phyloP scores from a whole-genome alignment of 768 basidiomycete species.

The Dendrothele bispora region DNA sequence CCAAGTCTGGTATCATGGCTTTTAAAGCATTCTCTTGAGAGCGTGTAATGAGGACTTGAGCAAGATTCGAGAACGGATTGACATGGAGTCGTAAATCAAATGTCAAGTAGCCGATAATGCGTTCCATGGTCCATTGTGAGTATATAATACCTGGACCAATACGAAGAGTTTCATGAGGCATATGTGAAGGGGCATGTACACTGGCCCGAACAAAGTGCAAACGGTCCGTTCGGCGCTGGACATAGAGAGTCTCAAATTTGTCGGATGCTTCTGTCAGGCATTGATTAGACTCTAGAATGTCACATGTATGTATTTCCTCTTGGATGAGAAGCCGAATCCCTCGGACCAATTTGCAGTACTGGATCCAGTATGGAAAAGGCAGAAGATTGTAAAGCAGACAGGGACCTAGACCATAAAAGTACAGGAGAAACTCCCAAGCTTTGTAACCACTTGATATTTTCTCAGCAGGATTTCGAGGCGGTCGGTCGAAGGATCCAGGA shows the following conservation, averaged over 20 bases:
- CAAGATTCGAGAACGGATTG: conserved; percentile 16
- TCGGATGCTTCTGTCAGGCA: conserved; percentile 8
- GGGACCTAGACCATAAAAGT: conserved; percentile 15
- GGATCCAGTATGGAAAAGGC: conserved; percentile 5
- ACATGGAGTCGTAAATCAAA: conserved; percentile 12
- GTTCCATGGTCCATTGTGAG: conserved; percentile 18
- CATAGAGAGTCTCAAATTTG: conserved; percentile 18
- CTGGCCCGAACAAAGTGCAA: conserved; percentile 16
- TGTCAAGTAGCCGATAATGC: conserved; percentile 14
- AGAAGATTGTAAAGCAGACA: conserved; percentile 10
- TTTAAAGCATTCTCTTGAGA: conserved; percentile 17
- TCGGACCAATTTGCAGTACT: conserved; percentile 10
- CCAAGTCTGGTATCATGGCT: conserved; percentile 10
- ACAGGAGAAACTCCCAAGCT: conserved; percentile 13
- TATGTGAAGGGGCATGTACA: conserved; percentile 15
- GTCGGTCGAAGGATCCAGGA: conserved; percentile 29
- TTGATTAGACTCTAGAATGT: conserved; percentile 1
- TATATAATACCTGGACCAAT: conserved; percentile 9
- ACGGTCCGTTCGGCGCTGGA: conserved; percentile 7
- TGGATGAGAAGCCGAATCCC: conserved; percentile 24
- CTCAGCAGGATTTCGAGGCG: conserved; percentile 29
- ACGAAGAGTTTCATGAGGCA: conserved; percentile 7
- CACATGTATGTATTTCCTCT: not conserved
- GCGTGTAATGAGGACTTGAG: conserved; percentile 10
- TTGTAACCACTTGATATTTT: conserved; percentile 26